Conservation (phyloP, 148 eudicot species). For the Amaranthus hypochondriacus region DNA sequence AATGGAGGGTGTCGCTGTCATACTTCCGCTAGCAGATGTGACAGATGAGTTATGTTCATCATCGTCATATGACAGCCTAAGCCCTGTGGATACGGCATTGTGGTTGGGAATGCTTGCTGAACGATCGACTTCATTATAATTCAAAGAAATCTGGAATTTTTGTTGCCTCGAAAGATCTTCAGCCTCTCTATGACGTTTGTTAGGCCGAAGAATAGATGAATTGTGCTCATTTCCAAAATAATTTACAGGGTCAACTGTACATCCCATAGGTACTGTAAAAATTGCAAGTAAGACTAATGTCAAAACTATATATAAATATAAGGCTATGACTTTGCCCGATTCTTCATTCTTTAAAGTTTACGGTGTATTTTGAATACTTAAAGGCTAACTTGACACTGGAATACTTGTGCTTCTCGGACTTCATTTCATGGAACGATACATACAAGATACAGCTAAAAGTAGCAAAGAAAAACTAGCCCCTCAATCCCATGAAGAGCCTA, state of each 20-base stretch:
- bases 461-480: background rate
- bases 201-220: conserved; percentile 43
- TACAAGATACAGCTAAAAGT: conserved; percentile 1
- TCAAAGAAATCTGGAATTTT: conserved; percentile 66
- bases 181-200: conserved; percentile 52
- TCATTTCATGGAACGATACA: no score
- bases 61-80: conserved; percentile 84
- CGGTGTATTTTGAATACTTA: no score
- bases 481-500: background rate
- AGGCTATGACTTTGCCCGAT: no score
- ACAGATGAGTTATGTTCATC: conserved; percentile 92
- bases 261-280: conserved; percentile 55
- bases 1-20: conserved; percentile 53
- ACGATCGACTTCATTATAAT: conserved; percentile 57
- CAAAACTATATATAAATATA: no score
- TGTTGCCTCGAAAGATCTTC: conserved; percentile 61
- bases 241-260: conserved; percentile 61
- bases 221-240: conserved; percentile 64
- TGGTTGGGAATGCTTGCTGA: conserved; percentile 55
- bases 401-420: no score
- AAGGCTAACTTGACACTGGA: no score
- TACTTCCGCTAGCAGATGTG: conserved; percentile 83
- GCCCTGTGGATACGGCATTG: conserved; percentile 82
- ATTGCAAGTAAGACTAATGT: background rate
- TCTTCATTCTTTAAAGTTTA: no score